Conservation (phyloP, 768 basidiomycete genomes). For the Rhodotorula kratochvilovae region DNA sequence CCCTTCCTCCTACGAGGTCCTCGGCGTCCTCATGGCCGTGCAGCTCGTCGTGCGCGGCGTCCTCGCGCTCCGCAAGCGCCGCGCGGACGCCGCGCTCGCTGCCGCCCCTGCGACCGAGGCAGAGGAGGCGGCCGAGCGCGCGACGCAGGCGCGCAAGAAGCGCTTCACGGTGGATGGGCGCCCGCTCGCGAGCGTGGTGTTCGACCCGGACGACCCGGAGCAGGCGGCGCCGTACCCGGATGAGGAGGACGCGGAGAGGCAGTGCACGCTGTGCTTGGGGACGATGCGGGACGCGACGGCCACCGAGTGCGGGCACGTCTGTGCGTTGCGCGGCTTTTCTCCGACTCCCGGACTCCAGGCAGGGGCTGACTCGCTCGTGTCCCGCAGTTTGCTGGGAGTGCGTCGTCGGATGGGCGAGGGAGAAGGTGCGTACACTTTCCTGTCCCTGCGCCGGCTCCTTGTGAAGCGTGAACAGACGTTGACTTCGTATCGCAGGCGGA, state of each 20-base stretch:
- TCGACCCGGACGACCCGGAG: constrained; percentile 43
- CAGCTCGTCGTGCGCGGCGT: constrained; percentile 38
- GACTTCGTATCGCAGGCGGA: constrained; percentile 19
- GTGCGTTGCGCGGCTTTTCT: constrained; percentile 14
- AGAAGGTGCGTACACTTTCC: constrained; percentile 34
- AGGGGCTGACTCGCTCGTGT: neutral
- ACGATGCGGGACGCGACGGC: constrained; percentile 39
- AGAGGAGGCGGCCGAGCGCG: neutral
- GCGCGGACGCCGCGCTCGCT: constrained; percentile 17
- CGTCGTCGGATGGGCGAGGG: constrained; percentile 43
- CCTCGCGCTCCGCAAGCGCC: constrained; percentile 18
- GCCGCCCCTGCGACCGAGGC: neutral
- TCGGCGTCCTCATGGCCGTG: constrained; percentile 43
- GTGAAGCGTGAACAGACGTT: neutral
- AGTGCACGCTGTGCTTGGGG: constrained; percentile 44
- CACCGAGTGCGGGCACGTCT: constrained; percentile 44
- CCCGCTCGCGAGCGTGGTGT: constrained; percentile 33
- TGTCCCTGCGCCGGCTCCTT: neutral
- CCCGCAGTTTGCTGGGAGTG: constrained; percentile 43
- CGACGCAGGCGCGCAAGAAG: constrained; percentile 12
- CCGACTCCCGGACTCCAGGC: no score
- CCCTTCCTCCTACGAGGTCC: constrained; percentile 43
- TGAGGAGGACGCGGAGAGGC: constrained; percentile 32
- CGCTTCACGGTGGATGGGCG: constrained; percentile 37
- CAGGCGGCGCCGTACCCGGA: constrained; percentile 31